phyloP scores from a whole-genome alignment of 345 rosid genomes.

The Leavenworthia alabamica region DNA sequence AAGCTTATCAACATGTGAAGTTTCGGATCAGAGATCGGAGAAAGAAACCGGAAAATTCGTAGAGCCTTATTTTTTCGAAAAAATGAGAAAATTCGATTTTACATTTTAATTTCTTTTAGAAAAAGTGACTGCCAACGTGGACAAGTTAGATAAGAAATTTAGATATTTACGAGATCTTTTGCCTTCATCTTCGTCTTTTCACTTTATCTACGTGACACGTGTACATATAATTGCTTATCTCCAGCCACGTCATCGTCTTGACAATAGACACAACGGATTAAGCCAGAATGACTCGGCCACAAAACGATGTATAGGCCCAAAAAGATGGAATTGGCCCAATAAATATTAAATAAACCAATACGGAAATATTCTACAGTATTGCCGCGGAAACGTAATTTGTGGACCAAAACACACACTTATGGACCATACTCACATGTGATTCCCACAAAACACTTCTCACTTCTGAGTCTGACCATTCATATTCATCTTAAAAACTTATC shows the following conservation, averaged over 20 bases:
- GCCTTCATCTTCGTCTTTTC: background rate
- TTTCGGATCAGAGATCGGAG: slow-evolving; percentile 11
- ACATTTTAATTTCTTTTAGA: background rate
- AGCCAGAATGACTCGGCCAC: no score
- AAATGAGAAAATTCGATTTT: slow-evolving; percentile 8
- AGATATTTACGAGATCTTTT: slow-evolving; percentile 46
- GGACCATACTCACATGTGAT: slow-evolving; percentile 29
- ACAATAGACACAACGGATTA: no score
- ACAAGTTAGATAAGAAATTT: slow-evolving; percentile 45
- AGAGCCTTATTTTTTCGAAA: slow-evolving; percentile 22
- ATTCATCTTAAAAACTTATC: background rate
- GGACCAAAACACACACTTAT: slow-evolving; percentile 28
- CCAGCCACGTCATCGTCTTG: slow-evolving; percentile 20
- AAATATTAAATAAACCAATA: no score
- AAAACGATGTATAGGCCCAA: no score
- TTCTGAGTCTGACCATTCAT: slow-evolving; percentile 16
- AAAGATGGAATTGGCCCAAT: no score
- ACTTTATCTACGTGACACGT: slow-evolving; percentile 8
- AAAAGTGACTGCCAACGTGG: slow-evolving; percentile 56
- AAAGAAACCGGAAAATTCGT: slow-evolving; percentile 8
- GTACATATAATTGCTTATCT: background rate
- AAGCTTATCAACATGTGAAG: background rate
- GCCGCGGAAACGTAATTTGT: no score
- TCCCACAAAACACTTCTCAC: slow-evolving; percentile 18
- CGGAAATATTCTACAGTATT: no score